Evolutionary conservation across 306 rosid genomes (phyloP).

Genomic region (Vigna trinervia): DNA sequence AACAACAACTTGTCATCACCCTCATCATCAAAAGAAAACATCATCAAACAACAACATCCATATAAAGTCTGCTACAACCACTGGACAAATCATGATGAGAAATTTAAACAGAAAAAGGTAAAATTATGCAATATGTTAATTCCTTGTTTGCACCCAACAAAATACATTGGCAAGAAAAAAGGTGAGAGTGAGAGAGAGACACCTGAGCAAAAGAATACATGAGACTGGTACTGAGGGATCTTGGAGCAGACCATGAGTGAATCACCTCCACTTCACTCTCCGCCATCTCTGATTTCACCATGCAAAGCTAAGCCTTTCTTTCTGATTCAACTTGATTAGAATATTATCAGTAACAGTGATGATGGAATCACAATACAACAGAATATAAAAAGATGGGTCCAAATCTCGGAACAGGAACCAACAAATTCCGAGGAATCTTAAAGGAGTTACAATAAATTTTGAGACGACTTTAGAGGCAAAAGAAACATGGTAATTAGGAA

Average conservation of each 20-base stretch:
- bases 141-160: neutral
- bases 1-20: neutral
- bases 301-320: neutral
- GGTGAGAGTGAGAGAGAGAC: neutral
- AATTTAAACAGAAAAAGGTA: neutral
- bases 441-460: neutral
- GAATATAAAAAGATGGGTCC: neutral
- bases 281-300: constrained; percentile 45
- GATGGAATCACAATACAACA: neutral
- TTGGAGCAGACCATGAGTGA: constrained; percentile 84
- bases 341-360: neutral
- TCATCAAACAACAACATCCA: neutral
- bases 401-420: neutral
- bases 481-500: neutral
- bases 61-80: neutral
- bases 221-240: constrained; percentile 79
- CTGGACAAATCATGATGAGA: neutral
- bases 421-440: constrained; percentile 9
- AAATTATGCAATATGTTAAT: neutral
- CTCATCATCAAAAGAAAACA: neutral
- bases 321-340: constrained; percentile 3
- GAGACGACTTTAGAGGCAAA: neutral
- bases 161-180: neutral
- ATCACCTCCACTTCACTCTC: constrained; percentile 68
- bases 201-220: constrained; percentile 93